phyloP scores from a whole-genome alignment of 306 rosid genomes.

The Cucumis cinereus region DNA sequence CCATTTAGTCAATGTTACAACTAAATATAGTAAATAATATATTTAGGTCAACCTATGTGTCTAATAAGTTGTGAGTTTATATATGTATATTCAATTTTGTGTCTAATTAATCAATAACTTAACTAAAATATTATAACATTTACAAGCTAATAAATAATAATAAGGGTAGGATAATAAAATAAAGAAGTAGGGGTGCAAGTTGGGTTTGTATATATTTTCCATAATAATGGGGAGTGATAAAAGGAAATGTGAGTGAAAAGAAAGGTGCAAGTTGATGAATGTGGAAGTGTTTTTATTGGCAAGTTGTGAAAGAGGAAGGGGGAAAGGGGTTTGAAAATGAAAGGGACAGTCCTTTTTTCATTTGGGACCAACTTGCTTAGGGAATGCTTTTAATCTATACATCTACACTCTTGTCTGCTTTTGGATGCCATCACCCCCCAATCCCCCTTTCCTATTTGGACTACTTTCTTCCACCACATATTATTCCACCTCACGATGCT shows the following conservation, averaged over 20 bases:
- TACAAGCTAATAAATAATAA: too few species aligned
- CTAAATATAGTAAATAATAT: too few species aligned
- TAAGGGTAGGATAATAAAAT: too few species aligned
- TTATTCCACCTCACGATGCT: too few species aligned
- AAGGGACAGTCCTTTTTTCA: neutral
- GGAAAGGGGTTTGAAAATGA: slow-evolving; percentile 20
- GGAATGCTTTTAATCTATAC: slow-evolving; percentile 32
- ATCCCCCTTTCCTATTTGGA: neutral
- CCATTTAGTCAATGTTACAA: too few species aligned
- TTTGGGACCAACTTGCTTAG: slow-evolving; percentile 35
- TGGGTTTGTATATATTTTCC: neutral
- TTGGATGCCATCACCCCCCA: slow-evolving; percentile 27
- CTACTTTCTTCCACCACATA: too few species aligned
- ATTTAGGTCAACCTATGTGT: too few species aligned
- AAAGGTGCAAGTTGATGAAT: slow-evolving; percentile 16
- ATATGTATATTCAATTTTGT: too few species aligned
- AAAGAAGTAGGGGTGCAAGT: neutral
- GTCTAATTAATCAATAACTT: too few species aligned
- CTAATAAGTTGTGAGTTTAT: too few species aligned
- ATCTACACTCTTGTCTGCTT: slow-evolving; percentile 21
- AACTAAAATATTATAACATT: too few species aligned
- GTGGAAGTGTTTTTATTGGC: neutral
- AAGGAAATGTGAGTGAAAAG: neutral
- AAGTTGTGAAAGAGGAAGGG: neutral
- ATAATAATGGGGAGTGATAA: neutral